phyloP scores from a whole-genome alignment of 2,329 filamentous ascomycete genomes.

The Aspergillus tanneri region DNA sequence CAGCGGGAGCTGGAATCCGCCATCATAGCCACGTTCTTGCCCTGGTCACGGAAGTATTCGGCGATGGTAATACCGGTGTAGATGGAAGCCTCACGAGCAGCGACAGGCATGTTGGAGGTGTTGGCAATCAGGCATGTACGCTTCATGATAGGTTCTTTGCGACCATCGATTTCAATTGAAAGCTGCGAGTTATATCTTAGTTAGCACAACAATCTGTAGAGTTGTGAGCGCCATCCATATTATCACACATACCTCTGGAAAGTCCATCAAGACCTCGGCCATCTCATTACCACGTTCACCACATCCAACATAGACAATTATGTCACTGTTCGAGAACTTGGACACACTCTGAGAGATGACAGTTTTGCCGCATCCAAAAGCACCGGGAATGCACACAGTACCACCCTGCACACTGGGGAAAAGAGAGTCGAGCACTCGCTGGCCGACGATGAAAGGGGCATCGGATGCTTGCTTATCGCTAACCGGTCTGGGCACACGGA shows the following conservation, averaged over 20 bases:
- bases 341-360: constrained; percentile 98
- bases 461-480: constrained; percentile 89
- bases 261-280: constrained; percentile 99
- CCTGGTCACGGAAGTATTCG: constrained; percentile 96
- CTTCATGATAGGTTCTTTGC: constrained; percentile 99
- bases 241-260: constrained; percentile 80
- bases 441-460: constrained; percentile 91
- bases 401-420: constrained; percentile 97
- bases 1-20: constrained; percentile 96
- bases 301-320: constrained; percentile 94
- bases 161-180: constrained; percentile 88
- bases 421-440: constrained; percentile 91
- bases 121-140: constrained; percentile 97
- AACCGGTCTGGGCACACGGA: constrained; percentile 88
- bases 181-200: constrained; percentile 52
- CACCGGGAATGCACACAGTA: constrained; percentile 95
- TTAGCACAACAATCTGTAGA: constrained; percentile 16
- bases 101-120: constrained; percentile 99
- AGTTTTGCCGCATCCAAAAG: constrained; percentile 98
- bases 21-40: constrained; percentile 99
- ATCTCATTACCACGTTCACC: constrained; percentile 98
- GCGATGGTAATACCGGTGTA: constrained; percentile 95
- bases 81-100: constrained; percentile 96
- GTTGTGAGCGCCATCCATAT: no score
- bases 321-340: constrained; percentile 99